These are phyloP conservation scores for Neurospora africana DNA, from an alignment of 495 filamentous ascomycete species.

Conservation along the genomic window DNA sequence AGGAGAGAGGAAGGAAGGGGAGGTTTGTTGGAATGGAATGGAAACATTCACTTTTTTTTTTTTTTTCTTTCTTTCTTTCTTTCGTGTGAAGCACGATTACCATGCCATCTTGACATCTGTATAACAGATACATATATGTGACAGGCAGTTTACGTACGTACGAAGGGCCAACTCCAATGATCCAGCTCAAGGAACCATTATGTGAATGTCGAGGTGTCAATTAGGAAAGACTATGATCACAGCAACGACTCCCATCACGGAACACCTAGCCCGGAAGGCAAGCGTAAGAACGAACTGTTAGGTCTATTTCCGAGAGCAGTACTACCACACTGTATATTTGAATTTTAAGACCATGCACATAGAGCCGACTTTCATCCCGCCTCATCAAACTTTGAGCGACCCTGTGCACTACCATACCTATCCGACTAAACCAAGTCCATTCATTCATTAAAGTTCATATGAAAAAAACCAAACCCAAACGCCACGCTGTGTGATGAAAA, in stretches of 20 bases:
- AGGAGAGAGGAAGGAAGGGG: background rate
- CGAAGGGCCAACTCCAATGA: background rate
- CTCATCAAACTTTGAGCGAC: background rate
- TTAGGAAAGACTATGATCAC: too few species aligned
- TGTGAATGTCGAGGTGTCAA: too few species aligned
- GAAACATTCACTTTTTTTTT: background rate
- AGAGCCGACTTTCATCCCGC: background rate
- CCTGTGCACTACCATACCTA: background rate
- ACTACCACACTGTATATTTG: background rate
- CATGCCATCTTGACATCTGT: background rate
- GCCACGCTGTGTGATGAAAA: background rate
- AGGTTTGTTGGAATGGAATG: background rate
- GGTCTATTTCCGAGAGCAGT: background rate
- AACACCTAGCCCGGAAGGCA: background rate
- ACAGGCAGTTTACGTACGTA: too few species aligned
- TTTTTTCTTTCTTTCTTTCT: background rate
- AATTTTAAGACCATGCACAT: background rate
- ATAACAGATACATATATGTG: background rate
- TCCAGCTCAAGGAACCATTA: background rate
- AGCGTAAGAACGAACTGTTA: background rate
- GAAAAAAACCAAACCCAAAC: background rate
- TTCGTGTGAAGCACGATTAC: background rate
- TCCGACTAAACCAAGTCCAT: background rate
- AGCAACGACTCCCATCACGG: background rate
- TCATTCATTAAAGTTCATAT: background rate